Percentiles rank a stretch among this genome's conserved stretches.
These are phyloP conservation scores for Phytophthora gonapodyides DNA, from an alignment of 352 stramenopile genomes.

Conservation along the genomic window DNA sequence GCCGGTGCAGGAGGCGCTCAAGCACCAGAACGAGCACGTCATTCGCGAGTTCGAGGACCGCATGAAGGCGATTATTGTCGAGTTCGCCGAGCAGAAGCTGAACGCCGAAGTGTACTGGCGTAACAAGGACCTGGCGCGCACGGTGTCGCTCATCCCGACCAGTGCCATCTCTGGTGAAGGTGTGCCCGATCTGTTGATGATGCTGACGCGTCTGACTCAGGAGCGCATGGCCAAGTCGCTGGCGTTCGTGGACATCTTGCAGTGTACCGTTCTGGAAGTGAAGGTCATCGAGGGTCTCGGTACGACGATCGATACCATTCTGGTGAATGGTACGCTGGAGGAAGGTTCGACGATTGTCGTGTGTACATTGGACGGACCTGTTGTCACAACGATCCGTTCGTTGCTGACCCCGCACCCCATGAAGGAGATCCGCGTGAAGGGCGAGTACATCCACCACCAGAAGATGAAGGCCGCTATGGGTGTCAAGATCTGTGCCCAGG, in stretches of 20 bases:
- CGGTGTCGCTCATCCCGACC: constrained; percentile 98
- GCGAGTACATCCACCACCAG: constrained; percentile 96
- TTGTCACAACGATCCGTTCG: constrained; percentile 97
- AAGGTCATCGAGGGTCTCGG: constrained; percentile 99
- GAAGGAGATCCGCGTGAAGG: constrained; percentile 97
- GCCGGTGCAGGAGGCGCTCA: constrained; percentile 92
- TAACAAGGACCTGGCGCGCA: constrained; percentile 96
- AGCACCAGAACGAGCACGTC: constrained; percentile 93
- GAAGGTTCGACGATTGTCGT: constrained; percentile 98
- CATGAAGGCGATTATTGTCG: constrained; percentile 92
- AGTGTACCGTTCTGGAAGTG: constrained; percentile 99
- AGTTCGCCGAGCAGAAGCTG: constrained; percentile 97
- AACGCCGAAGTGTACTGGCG: constrained; percentile 99
- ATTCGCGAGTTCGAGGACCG: constrained; percentile 96
- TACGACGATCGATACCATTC: constrained; percentile 98
- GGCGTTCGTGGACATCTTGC: constrained; percentile 90
- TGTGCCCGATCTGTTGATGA: constrained; percentile 97
- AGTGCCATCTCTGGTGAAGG: constrained; percentile 98
- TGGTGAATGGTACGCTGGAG: constrained; percentile 97
- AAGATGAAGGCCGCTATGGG: constrained; percentile 98
- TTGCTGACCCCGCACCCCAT: constrained; percentile 98
- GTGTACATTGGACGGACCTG: constrained; percentile 97
- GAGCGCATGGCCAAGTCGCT: constrained; percentile 92
- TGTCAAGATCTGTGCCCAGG: constrained; percentile 98
- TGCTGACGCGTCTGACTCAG: constrained; percentile 97